Percentiles rank a stretch among this genome's conserved stretches.
Conservation (phyloP, 225 moss, liverwort and hornwort species). For the Physcomitrellopsis africana region DNA sequence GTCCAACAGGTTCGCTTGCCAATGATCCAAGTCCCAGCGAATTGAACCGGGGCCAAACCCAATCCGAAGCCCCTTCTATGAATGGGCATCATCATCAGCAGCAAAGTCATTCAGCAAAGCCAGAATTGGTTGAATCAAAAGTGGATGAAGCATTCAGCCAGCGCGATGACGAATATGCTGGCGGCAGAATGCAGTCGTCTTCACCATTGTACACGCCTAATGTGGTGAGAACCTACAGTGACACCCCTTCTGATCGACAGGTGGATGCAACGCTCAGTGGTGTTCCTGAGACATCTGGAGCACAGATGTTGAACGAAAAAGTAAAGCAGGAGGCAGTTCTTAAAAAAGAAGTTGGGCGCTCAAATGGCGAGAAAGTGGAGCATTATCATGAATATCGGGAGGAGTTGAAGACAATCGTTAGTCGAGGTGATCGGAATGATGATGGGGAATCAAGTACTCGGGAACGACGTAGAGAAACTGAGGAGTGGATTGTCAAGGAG, state of each 20-base stretch:
- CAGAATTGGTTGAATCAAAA: constrained; percentile 52
- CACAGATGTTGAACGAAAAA: constrained; percentile 56
- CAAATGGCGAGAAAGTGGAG: constrained; percentile 60
- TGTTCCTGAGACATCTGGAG: constrained; percentile 49
- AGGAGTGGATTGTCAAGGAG: constrained; percentile 67
- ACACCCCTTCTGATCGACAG: constrained; percentile 62
- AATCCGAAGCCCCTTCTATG: constrained; percentile 50
- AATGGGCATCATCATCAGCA: constrained; percentile 73
- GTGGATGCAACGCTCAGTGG: constrained; percentile 41
- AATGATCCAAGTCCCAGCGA: constrained; percentile 70
- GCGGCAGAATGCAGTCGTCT: constrained; percentile 60
- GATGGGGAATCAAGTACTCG: constrained; percentile 39
- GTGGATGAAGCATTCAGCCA: constrained; percentile 66
- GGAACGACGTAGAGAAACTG: constrained; percentile 55
- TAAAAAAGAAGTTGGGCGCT: constrained; percentile 65
- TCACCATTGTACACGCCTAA: constrained; percentile 60
- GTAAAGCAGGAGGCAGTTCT: constrained; percentile 46
- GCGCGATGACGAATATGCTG: constrained; percentile 69
- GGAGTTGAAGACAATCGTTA: constrained; percentile 47
- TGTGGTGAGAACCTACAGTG: constrained; percentile 63
- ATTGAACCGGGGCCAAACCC: constrained; percentile 50
- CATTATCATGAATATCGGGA: constrained; percentile 62
- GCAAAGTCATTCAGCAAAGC: constrained; percentile 41
- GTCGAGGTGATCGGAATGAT: constrained; percentile 41
- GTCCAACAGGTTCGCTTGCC: constrained; percentile 66